These are phyloP conservation scores for Metschnikowia vanudenii DNA, from an alignment of 805 yeast genomes.

Conservation along the genomic window DNA sequence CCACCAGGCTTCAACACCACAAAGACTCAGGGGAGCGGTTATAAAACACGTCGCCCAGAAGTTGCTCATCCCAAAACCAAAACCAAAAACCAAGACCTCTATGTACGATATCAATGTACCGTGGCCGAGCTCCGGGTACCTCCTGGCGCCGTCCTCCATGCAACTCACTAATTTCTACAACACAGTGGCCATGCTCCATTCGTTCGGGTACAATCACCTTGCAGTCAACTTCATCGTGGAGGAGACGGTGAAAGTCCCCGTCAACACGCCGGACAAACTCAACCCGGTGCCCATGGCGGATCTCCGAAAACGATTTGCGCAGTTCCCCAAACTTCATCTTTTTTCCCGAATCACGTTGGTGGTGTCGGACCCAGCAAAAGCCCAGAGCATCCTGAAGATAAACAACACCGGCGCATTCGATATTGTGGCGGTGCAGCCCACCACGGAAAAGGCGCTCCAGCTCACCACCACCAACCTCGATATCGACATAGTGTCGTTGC, in stretches of 20 bases:
- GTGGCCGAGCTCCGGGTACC: conserved; percentile 62
- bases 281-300: conserved; percentile 44
- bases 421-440: conserved; percentile 77
- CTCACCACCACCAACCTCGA: conserved; percentile 74
- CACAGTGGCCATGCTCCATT: conserved; percentile 51
- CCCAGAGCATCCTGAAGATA: conserved; percentile 56
- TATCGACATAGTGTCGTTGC: conserved; percentile 76
- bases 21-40: too few species aligned
- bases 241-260: conserved; percentile 54
- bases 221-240: conserved; percentile 67
- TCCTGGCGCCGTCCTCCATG: conserved; percentile 36
- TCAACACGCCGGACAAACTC: conserved; percentile 42
- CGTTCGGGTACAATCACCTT: conserved; percentile 69
- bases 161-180: conserved; percentile 48
- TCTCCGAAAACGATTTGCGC: conserved; percentile 18
- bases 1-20: too few species aligned
- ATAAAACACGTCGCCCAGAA: too few species aligned
- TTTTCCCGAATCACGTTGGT: conserved; percentile 74
- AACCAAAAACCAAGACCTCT: background rate
- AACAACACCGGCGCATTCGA: conserved; percentile 54
- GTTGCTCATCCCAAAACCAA: too few species aligned
- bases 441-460: conserved; percentile 73
- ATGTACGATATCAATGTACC: conserved; percentile 66
- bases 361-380: conserved; percentile 74
- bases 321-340: conserved; percentile 38